Evolutionary conservation across 2,329 filamentous ascomycete genomes (phyloP).

Genomic region (Dactylellina sp.): DNA sequence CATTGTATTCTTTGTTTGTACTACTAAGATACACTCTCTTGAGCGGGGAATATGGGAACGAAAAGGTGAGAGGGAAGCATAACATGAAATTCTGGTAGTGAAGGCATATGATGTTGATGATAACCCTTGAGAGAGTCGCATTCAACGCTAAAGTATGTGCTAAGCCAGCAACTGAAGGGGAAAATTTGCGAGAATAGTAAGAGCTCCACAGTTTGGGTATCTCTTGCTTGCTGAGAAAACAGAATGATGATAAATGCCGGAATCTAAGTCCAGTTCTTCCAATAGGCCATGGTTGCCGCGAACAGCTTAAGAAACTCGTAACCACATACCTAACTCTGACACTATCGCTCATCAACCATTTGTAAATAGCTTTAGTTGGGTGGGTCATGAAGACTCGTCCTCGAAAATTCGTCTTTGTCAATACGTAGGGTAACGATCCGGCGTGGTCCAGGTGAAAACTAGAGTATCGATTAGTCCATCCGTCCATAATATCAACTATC

Average conservation of each 20-base stretch:
- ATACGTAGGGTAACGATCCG: conserved; percentile 96
- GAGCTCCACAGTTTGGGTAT: conserved; percentile 36
- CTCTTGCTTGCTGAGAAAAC: conserved; percentile 30
- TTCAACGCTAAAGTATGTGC: not conserved
- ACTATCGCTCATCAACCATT: conserved; percentile 98
- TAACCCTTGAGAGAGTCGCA: not conserved
- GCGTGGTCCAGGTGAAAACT: conserved; percentile 99
- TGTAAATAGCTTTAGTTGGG: conserved; percentile 99
- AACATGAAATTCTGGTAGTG: not conserved
- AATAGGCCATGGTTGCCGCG: conserved; percentile 11
- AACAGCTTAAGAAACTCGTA: not conserved
- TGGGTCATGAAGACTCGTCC: conserved; percentile 99
- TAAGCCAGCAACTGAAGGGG: not conserved
- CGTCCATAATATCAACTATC: not conserved
- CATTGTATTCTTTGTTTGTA: conserved; percentile 50
- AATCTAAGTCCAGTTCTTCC: conserved; percentile 9
- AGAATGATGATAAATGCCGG: conserved; percentile 19
- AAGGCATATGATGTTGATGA: not conserved
- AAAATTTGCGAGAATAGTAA: conserved; percentile 15
- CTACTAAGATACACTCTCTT: conserved; percentile 57
- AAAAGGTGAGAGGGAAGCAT: conserved; percentile 23
- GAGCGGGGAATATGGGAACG: conserved; percentile 2
- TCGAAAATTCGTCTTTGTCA: conserved; percentile 97
- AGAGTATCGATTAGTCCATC: conserved; percentile 47
- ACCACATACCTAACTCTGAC: conserved; percentile 79